Evolutionary conservation across 2,329 filamentous ascomycete genomes (phyloP), one percentile per base, ranked within the genome.

Genomic region (Colletotrichum eremochloae): DNA sequence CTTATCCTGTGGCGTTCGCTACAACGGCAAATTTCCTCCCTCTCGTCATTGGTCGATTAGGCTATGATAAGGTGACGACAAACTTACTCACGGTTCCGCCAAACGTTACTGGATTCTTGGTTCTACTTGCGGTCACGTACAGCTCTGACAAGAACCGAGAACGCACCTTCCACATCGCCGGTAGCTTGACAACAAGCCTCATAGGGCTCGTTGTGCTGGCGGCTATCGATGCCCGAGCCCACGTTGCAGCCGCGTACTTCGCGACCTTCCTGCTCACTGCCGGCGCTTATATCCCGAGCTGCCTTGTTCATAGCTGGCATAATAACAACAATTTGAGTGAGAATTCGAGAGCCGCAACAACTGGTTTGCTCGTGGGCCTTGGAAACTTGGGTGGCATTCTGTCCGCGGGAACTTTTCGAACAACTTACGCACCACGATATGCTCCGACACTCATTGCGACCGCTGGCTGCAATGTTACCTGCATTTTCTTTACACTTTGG

Each of bases 231-330:
- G 67, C 63, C 5, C 14, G 38, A 24, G 62, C 55, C 3, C 76
- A 86, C 72, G 82, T 84, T 61, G 83, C 77, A 0, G 80, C 86
- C 0, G 84, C 84, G 2, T 88, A 87, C 67, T 87, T 87, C 72
- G 85, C 86, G 0, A 85, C 83, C 70, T 88, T 87, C 68, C 77
- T 88, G 3, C 78, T 88, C 64, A 83, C 84, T 83, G 84, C 0
- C 83, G 81, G 5, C 83, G 82, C 64, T 77, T 88, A n/a, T 81
- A 87, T 5, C 82, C 87, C 71, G 81, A 81, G 1, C 86, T 86
- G 86, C 81, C 77, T 86, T 9, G 82, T 84, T 33, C 86, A 89
- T 77, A 87, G 82, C 9, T 86, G 84, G 85, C 77, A 85, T 7
- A 83, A 83, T 50, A 81, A 82, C 70, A 86, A 84, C 63, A 78